Base-by-base conservation (phyloP, 306 rosid species). In the Cicer arietinum region DNA sequence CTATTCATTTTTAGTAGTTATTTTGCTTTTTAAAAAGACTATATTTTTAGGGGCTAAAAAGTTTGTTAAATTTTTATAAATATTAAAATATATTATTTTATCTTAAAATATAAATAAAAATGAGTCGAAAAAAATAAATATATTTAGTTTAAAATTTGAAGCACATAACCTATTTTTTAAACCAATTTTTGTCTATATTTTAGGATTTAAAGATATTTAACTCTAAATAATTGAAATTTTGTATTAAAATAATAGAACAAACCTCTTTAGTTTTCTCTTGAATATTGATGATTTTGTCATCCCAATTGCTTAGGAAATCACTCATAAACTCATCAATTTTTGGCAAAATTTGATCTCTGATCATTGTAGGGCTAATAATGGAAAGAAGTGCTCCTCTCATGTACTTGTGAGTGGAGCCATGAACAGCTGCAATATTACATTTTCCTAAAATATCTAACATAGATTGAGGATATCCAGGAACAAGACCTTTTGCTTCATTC, bases 401-500 rank as follows among this genome's bases (percentile, higher is more conserved):
- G 83, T 90, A 84, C 91, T 88, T 95, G 81, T 95, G 99, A 7
- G 98, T 84, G 85, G 92, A 84, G 88, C 99, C 98, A 84, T 95
- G 92, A 74, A 92, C 97, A 75, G 99, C 99, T 44, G 99, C 98
- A 78, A 95, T 95, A 74, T 95, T 95, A 72, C 91, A 84, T 79
- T 87, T 89, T 18, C 99, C 99, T 46, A 95, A 83, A 63, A 95
- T 89, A 70, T 95, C 99, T 14, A 95, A 80, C 99, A 95, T 95
- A 71, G 99, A 95, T 64, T 89, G 92, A 3, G 99, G 99, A 80
- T 95, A 95, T 1, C 99, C 99, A 65, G 99, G 97, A 81, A 95
- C 96, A 41, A 95, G 93, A 10, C 99, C 99, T 77, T 90, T 92
- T 47, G 97, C 75, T 84, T 95, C 98, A 83, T 92, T 95, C 98